phyloP scores from a whole-genome alignment of 176 grass and related monocot species.

The Calamus simplicifolius region DNA sequence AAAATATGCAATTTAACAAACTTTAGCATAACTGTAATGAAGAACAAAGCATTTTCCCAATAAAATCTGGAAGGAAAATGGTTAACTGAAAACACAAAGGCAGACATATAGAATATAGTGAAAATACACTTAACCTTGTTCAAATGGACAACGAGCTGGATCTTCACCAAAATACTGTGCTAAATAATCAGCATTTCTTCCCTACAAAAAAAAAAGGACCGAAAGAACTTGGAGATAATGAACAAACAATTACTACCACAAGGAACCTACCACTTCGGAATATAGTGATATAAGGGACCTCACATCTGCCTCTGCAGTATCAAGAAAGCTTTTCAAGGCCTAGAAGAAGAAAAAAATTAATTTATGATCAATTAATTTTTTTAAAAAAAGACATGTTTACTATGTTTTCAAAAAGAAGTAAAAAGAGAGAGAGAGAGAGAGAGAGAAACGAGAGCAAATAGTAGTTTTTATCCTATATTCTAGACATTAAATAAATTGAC shows the following conservation, averaged over 20 bases:
- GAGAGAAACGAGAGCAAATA: too few species aligned
- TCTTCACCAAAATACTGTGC: constrained; percentile 99
- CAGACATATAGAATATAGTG: not conserved
- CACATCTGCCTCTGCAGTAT: constrained; percentile 90
- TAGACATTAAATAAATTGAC: too few species aligned
- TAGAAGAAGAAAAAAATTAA: constrained; percentile 28
- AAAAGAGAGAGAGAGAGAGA: too few species aligned
- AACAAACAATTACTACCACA: not conserved
- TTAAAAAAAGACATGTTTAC: too few species aligned
- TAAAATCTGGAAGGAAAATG: too few species aligned
- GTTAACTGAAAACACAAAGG: too few species aligned
- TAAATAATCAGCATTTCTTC: constrained; percentile 94
- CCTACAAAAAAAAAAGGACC: constrained; percentile 35
- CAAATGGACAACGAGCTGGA: constrained; percentile 89
- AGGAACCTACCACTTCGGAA: constrained; percentile 84
- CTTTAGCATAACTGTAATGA: too few species aligned
- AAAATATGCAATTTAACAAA: too few species aligned
- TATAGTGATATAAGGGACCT: constrained; percentile 91
- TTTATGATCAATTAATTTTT: not conserved
- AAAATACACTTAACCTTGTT: constrained; percentile 59
- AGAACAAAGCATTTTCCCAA: too few species aligned
- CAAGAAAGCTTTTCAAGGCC: constrained; percentile 89
- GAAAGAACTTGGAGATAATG: not conserved
- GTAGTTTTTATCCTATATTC: too few species aligned
- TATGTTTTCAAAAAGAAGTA: too few species aligned